Percentiles rank a stretch among this genome's conserved stretches.
These are phyloP conservation scores for Albatrellus sp. DNA, from an alignment of 1,284 basidiomycete species.

Conservation along the genomic window DNA sequence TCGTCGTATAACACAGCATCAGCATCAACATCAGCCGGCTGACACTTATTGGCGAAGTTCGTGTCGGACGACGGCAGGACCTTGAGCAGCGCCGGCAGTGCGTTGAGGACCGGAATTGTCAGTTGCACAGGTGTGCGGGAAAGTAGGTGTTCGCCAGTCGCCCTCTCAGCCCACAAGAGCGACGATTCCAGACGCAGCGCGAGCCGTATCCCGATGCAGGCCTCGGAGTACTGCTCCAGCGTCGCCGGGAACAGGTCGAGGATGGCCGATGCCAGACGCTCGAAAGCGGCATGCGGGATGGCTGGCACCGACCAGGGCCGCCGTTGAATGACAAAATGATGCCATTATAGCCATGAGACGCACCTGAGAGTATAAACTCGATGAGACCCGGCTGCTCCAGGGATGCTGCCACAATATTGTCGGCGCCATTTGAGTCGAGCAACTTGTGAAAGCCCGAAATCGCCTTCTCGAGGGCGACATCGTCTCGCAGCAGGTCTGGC, in stretches of 20 bases:
- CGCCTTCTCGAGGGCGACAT: too few species aligned
- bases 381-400: constrained; percentile 3
- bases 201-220: neutral
- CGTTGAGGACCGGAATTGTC: too few species aligned
- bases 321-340: neutral
- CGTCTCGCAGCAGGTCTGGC: too few species aligned
- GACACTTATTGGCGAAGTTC: too few species aligned
- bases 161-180: neutral
- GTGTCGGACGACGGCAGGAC: too few species aligned
- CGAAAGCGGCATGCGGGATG: neutral
- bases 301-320: constrained; percentile 3
- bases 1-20: neutral
- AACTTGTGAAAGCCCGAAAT: too few species aligned
- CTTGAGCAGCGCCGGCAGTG: too few species aligned
- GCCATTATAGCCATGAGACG: neutral
- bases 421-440: constrained; percentile 5
- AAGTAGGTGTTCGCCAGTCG: too few species aligned
- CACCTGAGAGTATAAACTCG: constrained; percentile 9
- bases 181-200: constrained; percentile 3
- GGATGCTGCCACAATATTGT: constrained; percentile 4
- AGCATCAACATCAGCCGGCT: too few species aligned
- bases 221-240: neutral
- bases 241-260: constrained; percentile 1
- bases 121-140: too few species aligned
- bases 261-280: neutral